Evolutionary conservation across 2,329 filamentous ascomycete genomes (phyloP), one percentile per base, ranked within the genome.

Genomic region (Microdochium nivale): DNA sequence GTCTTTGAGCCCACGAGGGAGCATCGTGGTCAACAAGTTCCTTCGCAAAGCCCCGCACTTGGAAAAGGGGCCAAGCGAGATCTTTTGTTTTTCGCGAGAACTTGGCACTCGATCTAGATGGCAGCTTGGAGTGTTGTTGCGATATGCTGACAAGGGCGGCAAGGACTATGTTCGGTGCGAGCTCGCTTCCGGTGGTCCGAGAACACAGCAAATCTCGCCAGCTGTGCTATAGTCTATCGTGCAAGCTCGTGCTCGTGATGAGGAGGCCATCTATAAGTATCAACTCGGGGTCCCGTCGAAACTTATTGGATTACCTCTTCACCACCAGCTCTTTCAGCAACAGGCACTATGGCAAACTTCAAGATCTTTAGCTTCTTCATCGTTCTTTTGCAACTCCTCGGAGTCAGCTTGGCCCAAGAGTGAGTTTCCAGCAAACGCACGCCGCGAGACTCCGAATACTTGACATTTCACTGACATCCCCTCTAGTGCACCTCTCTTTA

Each of bases 401-500:
- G 40, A 19, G 19, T 44, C 40, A 23, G 40, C 40, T 23, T 44
- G 40, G 40, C 40, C 21, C 40, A 44, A 23, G 40, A 44, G 40
- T 44, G 10, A 44, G 40, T 44, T 21, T 5, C 11, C 5, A 30
- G 5, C 13, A 21, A 5, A 5, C 19, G 35, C 8, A 40, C 16
- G 5, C 9, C 9, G 5, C 16, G 11, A 7, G 7, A 16, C 35
- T 13, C 9, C 35, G 5, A 11, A n/a, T 9, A 11, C 14, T 40
- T 3, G 13, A 5, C 9, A 44, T 23, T 3, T 24, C 14, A 19
- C 19, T 44, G 21, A 44, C 40, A 44, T 3, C 13, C 19, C 3
- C 3, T 19, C 2, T 23, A 44, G 40, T 53, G 60, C 61, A 3
- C 63, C 64, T 30, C 54, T 69, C 21, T 68, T 60, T 49, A 54